phyloP scores from a whole-genome alignment of 2,329 filamentous ascomycete species.

The Keithomyces neogunnii region DNA sequence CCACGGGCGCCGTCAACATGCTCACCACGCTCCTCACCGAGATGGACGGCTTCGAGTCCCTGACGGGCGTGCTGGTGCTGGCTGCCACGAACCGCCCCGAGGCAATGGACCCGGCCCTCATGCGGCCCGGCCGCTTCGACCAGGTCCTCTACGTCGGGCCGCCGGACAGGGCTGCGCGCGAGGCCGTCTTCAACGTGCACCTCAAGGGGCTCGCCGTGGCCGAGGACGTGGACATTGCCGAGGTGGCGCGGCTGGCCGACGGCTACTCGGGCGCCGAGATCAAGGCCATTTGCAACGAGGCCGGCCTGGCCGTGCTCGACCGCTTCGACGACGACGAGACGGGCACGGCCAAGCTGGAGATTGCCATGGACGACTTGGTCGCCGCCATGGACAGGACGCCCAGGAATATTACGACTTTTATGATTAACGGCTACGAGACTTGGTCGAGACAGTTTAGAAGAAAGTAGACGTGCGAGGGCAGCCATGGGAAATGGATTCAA shows the following conservation, averaged over 20 bases:
- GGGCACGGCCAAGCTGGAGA: slow-evolving; percentile 20
- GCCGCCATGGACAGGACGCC: slow-evolving; percentile 37
- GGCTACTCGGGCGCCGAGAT: slow-evolving; percentile 86
- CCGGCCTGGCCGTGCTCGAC: slow-evolving; percentile 34
- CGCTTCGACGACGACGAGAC: slow-evolving; percentile 21
- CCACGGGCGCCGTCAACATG: slow-evolving; percentile 60
- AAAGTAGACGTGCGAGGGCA: slow-evolving; percentile 3
- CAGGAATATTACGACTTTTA: slow-evolving; percentile 49
- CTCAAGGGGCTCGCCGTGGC: slow-evolving; percentile 50
- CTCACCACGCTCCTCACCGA: slow-evolving; percentile 85
- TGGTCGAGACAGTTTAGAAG: slow-evolving; percentile 38
- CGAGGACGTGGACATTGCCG: slow-evolving; percentile 55
- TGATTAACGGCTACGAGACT: slow-evolving; percentile 49
- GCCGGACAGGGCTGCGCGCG: slow-evolving; percentile 63
- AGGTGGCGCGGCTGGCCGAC: slow-evolving; percentile 56
- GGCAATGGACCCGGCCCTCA: slow-evolving; percentile 73
- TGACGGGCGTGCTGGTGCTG: slow-evolving; percentile 77
- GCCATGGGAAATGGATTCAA: slow-evolving; percentile 2
- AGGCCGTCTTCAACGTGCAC: slow-evolving; percentile 67
- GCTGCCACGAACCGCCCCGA: slow-evolving; percentile 90
- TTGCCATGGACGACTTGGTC: slow-evolving; percentile 35
- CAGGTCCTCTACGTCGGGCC: slow-evolving; percentile 78
- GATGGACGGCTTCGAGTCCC: slow-evolving; percentile 87
- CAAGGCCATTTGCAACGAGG: slow-evolving; percentile 39
- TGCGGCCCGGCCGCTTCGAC: slow-evolving; percentile 81